phyloP scores from a whole-genome alignment of 768 basidiomycete genomes.

The Gloeophyllum trabeum region DNA sequence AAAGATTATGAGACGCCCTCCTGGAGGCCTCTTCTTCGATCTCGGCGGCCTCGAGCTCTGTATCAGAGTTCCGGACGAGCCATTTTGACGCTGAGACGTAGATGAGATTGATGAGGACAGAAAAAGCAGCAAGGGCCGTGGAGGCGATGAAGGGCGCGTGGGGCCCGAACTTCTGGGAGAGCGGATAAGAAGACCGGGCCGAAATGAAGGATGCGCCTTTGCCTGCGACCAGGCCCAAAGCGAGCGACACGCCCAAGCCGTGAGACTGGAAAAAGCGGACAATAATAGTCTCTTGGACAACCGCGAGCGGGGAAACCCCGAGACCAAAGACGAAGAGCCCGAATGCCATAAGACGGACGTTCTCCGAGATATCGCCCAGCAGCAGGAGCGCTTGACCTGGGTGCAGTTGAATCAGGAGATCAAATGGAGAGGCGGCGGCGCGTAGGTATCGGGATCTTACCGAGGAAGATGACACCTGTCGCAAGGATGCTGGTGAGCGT shows the following conservation, averaged over 20 bases:
- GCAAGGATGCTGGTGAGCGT: conserved; percentile 63
- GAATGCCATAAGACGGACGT: conserved; percentile 58
- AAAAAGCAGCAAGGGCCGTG: conserved; percentile 49
- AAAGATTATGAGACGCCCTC: conserved; percentile 27
- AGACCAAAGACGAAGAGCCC: conserved; percentile 76
- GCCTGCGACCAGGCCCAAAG: conserved; percentile 74
- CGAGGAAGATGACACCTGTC: conserved; percentile 59
- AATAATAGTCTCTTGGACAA: conserved; percentile 79
- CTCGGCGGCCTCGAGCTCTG: conserved; percentile 55
- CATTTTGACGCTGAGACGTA: conserved; percentile 57
- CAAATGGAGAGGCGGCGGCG: neutral
- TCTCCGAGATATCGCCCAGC: conserved; percentile 45
- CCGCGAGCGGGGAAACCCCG: conserved; percentile 69
- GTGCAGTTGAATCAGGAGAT: no score
- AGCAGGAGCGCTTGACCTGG: conserved; percentile 59
- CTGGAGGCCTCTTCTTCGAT: conserved; percentile 41
- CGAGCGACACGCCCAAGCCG: conserved; percentile 67
- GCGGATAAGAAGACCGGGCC: conserved; percentile 64
- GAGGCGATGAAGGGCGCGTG: conserved; percentile 69
- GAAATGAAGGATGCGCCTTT: conserved; percentile 71
- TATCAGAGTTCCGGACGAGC: conserved; percentile 49
- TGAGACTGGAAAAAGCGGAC: conserved; percentile 72
- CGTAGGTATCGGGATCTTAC: conserved; percentile 18
- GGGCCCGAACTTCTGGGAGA: conserved; percentile 55
- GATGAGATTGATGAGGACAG: conserved; percentile 55